Evolutionary conservation across 1,284 basidiomycete genomes (phyloP).

Genomic region (Irpex sp.): DNA sequence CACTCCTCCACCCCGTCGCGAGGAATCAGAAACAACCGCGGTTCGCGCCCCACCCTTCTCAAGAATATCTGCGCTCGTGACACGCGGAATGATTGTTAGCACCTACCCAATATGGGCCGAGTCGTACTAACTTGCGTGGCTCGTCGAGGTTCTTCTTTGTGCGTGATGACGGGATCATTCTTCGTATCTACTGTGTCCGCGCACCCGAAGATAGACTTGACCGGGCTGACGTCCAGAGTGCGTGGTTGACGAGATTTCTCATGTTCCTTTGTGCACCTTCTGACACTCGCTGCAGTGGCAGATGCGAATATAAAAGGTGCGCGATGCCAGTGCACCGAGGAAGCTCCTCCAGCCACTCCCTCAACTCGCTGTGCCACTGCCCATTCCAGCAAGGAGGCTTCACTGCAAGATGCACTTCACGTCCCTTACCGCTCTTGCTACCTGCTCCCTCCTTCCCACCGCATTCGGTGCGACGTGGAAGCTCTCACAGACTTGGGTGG

Average conservation of each 20-base stretch:
- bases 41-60: not conserved
- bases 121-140: not conserved
- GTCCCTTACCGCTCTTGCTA: conserved; percentile 4
- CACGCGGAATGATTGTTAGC: not conserved
- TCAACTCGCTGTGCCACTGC: too few species aligned
- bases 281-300: too few species aligned
- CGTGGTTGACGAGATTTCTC: not conserved
- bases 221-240: not conserved
- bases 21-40: not conserved
- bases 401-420: conserved; percentile 7
- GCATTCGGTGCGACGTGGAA: conserved; percentile 30
- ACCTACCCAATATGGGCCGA: not conserved
- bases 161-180: not conserved
- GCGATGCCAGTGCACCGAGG: not conserved
- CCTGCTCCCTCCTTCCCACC: conserved; percentile 3
- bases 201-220: not conserved
- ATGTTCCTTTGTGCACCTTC: too few species aligned
- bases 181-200: not conserved
- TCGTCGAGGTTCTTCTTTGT: not conserved
- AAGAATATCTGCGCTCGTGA: not conserved
- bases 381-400: not conserved
- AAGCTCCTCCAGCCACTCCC: not conserved
- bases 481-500: conserved; percentile 39
- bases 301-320: not conserved
- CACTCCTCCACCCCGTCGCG: not conserved